Percentiles rank a stretch among this genome's conserved stretches.
phyloP scores from a whole-genome alignment of 2,329 filamentous ascomycete genomes.

The Xylariaceae sp. region DNA sequence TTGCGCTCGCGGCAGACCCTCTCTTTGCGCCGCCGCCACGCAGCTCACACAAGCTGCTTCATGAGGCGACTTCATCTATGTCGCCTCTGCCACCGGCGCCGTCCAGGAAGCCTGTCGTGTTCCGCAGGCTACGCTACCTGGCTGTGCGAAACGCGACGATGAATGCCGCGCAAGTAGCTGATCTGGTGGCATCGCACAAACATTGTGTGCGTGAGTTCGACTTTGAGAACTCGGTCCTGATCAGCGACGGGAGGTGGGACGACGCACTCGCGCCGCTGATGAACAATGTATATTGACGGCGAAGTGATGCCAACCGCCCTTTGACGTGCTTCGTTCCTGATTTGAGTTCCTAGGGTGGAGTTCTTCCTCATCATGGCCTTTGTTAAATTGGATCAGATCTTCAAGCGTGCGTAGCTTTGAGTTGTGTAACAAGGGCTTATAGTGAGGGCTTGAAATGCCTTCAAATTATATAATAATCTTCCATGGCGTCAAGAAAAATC shows the following conservation, averaged over 20 bases:
- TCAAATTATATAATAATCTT: too few species aligned
- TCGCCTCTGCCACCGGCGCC: slow-evolving; percentile 52
- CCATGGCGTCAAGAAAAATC: too few species aligned
- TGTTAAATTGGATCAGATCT: too few species aligned
- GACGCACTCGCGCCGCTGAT: slow-evolving; percentile 70
- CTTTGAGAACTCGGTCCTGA: slow-evolving; percentile 69
- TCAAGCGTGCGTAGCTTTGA: too few species aligned
- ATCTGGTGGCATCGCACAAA: slow-evolving; percentile 63
- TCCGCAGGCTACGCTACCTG: slow-evolving; percentile 63
- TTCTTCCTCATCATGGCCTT: too few species aligned
- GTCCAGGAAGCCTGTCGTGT: slow-evolving; percentile 52
- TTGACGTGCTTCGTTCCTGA: too few species aligned
- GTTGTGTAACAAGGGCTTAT: too few species aligned
- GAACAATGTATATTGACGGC: too few species aligned
- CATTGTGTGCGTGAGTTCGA: slow-evolving; percentile 69
- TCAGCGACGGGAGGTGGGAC: slow-evolving; percentile 68
- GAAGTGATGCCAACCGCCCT: too few species aligned
- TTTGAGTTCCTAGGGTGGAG: too few species aligned
- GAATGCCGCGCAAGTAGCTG: slow-evolving; percentile 64
- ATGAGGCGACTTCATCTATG: slow-evolving; percentile 60
- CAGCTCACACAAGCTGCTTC: slow-evolving; percentile 53
- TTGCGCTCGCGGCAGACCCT: slow-evolving; percentile 64
- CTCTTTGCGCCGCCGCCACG: slow-evolving; percentile 58
- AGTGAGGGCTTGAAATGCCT: too few species aligned
- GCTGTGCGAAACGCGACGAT: slow-evolving; percentile 67